Evolutionary conservation across 164 flowering plant species (phyloP).

Genomic region (Hamamelis virginiana): DNA sequence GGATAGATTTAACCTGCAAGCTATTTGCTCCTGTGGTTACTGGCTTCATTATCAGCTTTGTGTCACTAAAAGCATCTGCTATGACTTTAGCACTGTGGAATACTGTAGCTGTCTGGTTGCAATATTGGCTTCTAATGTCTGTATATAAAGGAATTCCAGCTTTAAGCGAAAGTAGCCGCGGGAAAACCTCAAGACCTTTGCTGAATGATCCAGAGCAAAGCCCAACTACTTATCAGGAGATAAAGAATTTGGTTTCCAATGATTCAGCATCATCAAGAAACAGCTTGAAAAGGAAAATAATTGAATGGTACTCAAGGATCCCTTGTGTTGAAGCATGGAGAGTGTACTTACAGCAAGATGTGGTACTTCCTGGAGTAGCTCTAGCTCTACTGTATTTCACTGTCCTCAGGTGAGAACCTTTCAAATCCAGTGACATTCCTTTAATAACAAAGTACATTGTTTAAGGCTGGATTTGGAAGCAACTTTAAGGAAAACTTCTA

Average conservation of each 20-base stretch:
- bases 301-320: conserved; percentile 19
- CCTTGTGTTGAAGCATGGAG: conserved; percentile 63
- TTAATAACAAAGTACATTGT: background rate
- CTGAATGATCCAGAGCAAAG: conserved; percentile 18
- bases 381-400: conserved; percentile 71
- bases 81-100: conserved; percentile 67
- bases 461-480: background rate
- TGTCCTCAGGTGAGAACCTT: conserved; percentile 67
- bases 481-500: background rate
- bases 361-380: conserved; percentile 77
- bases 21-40: conserved; percentile 68
- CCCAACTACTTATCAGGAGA: conserved; percentile 18
- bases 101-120: conserved; percentile 53
- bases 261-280: conserved; percentile 11
- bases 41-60: conserved; percentile 82
- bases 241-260: conserved; percentile 17
- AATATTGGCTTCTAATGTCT: conserved; percentile 76
- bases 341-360: conserved; percentile 68
- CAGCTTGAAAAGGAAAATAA: conserved; percentile 20
- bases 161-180: conserved; percentile 44
- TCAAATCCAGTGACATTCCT: background rate
- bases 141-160: conserved; percentile 76
- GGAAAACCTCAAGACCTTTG: conserved; percentile 22
- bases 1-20: conserved; percentile 83
- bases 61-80: conserved; percentile 79